Evolutionary conservation across 2,329 filamentous ascomycete genomes (phyloP), one percentile per base, ranked within the genome.

Genomic region (Sporothrix globosa): DNA sequence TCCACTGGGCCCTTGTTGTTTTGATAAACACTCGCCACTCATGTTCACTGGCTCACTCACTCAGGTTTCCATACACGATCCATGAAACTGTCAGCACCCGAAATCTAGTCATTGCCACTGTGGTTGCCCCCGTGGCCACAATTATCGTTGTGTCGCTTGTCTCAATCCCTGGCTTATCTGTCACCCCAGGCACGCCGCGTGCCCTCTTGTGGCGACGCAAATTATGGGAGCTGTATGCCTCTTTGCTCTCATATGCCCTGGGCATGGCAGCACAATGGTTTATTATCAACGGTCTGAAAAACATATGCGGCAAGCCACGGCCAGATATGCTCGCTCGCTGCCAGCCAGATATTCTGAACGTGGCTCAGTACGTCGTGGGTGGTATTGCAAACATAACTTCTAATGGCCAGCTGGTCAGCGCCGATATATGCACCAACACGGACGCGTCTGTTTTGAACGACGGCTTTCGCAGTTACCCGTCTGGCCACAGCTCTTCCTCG

Each of bases 221-320:
- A 81, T 79, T 97, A 1, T 97, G 95, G 93, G 94, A 97, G 79
- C 89, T 92, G 78, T 93, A 97, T 77, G 89, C 88, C 2, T 93
- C 92, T 71, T 92, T 91, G 88, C 88, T 97, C 76, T 94, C 94
- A 0, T 84, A 97, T 2, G 92, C 85, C 0, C 83, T 97, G 21
- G 88, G 91, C 2, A 82, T 93, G 11, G 88, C 90, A 2, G 84
- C 87, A 2, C 86, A 91, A 4, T 96, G 91, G 82, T 88, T 96
- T 79, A 88, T 96, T 75, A 95, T 93, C 0, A 89, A 92, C 75
- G 92, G 91, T 67, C 88, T 97, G 84, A 97, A 97, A 85, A 92
- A 90, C 76, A 88, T 90, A 24, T 90, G 95, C 66, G 98, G 96
- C 80, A 91, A 92, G 74, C 94, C 93, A 19, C 82, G 87, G 6